These are phyloP conservation scores for Didymella keratinophila DNA, from an alignment of 2,329 filamentous ascomycete species.

Conservation along the genomic window DNA sequence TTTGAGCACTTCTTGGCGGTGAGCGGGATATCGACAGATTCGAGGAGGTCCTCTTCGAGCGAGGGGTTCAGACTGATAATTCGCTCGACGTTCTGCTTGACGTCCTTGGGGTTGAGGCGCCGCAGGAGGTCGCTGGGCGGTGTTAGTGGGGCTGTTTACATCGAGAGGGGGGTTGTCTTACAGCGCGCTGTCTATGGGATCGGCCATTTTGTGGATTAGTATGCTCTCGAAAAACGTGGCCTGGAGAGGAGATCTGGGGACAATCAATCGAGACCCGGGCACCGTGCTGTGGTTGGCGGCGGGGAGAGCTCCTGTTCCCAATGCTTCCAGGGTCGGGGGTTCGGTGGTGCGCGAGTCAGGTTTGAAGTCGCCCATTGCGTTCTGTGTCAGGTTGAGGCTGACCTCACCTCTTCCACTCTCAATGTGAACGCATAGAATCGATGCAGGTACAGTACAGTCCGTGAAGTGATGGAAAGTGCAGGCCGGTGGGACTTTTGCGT, in stretches of 20 bases:
- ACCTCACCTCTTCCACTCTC: slow-evolving; percentile 19
- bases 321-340: slow-evolving; percentile 32
- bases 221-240: slow-evolving; percentile 22
- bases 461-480: not conserved
- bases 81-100: slow-evolving; percentile 82
- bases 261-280: slow-evolving; percentile 19
- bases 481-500: not conserved
- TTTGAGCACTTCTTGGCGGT: slow-evolving; percentile 84
- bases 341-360: slow-evolving; percentile 36
- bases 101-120: slow-evolving; percentile 94
- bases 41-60: slow-evolving; percentile 95
- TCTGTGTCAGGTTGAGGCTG: slow-evolving; percentile 13
- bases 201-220: slow-evolving; percentile 40
- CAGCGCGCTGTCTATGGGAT: slow-evolving; percentile 72
- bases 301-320: slow-evolving; percentile 28
- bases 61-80: slow-evolving; percentile 90
- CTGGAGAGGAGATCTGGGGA: slow-evolving; percentile 21
- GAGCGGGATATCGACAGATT: slow-evolving; percentile 95
- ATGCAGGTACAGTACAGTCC: not conserved
- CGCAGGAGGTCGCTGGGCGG: slow-evolving; percentile 88
- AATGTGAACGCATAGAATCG: not conserved
- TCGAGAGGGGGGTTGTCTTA: slow-evolving; percentile 49
- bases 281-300: slow-evolving; percentile 14
- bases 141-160: slow-evolving; percentile 20
- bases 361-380: slow-evolving; percentile 23